Base-by-base conservation (phyloP, 2,329 filamentous ascomycete species). In the Colletotrichum endophyticum region DNA sequence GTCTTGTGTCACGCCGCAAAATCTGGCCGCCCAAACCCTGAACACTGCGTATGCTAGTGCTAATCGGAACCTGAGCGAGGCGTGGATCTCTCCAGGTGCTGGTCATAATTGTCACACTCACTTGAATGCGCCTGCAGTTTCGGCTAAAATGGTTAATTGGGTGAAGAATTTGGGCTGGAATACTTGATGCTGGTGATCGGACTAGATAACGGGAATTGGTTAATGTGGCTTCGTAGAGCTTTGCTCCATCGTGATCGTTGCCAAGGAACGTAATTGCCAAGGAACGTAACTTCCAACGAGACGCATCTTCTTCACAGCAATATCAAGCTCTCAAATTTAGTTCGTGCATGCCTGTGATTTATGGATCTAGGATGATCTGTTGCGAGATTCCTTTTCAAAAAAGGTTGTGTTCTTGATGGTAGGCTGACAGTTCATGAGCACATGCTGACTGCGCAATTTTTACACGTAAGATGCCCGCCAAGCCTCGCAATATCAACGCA, bases 361-460 rank as follows among this genome's bases (percentile, higher is more conserved):
- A 12, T 49, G 19, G 11, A 7, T 49, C 3, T 49, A 12, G 39
- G 1, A n/a, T 2, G 6, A 2, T n/a, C 5, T n/a, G 5, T 2
- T 49, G 13, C 44, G 44, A 49, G 0, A 49, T 44, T 44, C 19
- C 39, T n/a, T 44, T 12, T 6, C 19, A 6, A n/a, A n/a, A n/a
- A n/a, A 5, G 1, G 5, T 0, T 44, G 3, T 44, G 19, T n/a
- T 44, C 19, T 44, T n/a, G 19, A 49, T 12, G 19, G 22, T 49
- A 49, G 44, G n/a, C 44, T 49, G 6, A 4, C 8, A 19, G 44
- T 49, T 19, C n/a, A 49, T 6, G 44, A 49, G 19, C 44, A 49
- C 19, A 22, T 5, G n/a, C 44, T 49, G 2, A 49, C n/a, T n/a
- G 44, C 11, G 1, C 12, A 5, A 22, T 2, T 0, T 49, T 6